These are phyloP conservation scores for Apiotrichum gracile DNA, from an alignment of 1,284 basidiomycete species.

Conservation along the genomic window DNA sequence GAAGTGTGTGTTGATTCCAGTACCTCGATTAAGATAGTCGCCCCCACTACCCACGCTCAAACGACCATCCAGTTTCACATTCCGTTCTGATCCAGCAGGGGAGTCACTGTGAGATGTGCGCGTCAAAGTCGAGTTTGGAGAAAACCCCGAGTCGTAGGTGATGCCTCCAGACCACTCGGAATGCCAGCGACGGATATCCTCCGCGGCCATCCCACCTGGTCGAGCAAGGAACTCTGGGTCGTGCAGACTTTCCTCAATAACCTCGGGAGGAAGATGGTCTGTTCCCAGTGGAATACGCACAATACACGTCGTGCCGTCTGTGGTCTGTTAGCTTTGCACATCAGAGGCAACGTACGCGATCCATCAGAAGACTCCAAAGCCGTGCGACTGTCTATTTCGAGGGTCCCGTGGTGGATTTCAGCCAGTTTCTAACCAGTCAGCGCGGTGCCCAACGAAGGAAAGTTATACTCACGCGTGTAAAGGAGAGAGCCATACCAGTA, in stretches of 20 bases:
- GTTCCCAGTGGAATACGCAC: conserved; percentile 37
- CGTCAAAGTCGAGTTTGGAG: not conserved
- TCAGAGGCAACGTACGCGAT: too few relatives aligned
- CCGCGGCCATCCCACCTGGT: not conserved
- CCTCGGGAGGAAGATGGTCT: conserved; percentile 23
- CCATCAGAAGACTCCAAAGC: conserved; percentile 31
- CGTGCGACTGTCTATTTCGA: conserved; percentile 42
- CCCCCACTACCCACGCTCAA: not conserved
- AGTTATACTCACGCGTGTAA: conserved; percentile 13
- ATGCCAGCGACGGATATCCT: not conserved
- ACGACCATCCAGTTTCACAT: not conserved
- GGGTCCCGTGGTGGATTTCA: conserved; percentile 46
- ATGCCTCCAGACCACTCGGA: not conserved
- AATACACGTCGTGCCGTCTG: conserved; percentile 37
- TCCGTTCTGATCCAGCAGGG: not conserved
- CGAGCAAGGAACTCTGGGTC: not conserved
- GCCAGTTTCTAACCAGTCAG: conserved; percentile 37
- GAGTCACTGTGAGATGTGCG: not conserved
- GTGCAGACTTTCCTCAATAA: not conserved
- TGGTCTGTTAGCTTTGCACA: conserved; percentile 2
- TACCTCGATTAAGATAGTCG: not conserved
- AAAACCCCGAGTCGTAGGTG: too few relatives aligned
- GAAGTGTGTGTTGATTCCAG: not conserved
- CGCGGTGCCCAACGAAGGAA: not conserved
- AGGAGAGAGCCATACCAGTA: conserved; percentile 44